Percentiles rank a stretch among this genome's conserved stretches.
These are phyloP conservation scores for Leucocoprinus gongylophorus DNA, from an alignment of 1,284 basidiomycete genomes.

Conservation along the genomic window DNA sequence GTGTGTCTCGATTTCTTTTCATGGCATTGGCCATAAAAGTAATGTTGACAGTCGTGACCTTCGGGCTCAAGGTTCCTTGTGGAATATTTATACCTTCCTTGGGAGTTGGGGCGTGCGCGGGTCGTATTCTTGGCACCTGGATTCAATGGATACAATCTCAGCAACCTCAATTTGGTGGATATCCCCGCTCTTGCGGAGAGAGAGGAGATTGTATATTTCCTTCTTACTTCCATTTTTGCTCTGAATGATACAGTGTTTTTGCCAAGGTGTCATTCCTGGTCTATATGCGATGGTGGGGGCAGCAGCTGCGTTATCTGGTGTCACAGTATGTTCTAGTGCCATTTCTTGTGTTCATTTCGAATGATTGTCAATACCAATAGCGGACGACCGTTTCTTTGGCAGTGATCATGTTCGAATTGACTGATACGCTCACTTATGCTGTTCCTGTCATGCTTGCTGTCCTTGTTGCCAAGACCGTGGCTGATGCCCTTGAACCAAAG, in stretches of 20 bases:
- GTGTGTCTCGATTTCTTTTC: constrained; percentile 61
- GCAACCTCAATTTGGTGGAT: constrained; percentile 46
- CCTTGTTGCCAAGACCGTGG: constrained; percentile 89
- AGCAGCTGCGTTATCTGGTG: constrained; percentile 81
- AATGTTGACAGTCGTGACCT: constrained; percentile 82
- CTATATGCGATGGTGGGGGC: constrained; percentile 92
- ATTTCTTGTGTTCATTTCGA: background rate
- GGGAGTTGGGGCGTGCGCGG: constrained; percentile 95
- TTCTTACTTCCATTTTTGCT: background rate
- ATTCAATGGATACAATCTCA: constrained; percentile 76
- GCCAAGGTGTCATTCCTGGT: constrained; percentile 63
- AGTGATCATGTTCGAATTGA: constrained; percentile 97
- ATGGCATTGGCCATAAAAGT: constrained; percentile 80
- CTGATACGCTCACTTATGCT: constrained; percentile 90
- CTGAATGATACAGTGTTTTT: background rate
- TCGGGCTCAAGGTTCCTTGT: constrained; percentile 90
- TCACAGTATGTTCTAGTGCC: constrained; percentile 51
- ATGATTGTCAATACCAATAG: constrained; percentile 26
- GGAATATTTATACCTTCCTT: constrained; percentile 98
- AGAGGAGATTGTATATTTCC: constrained; percentile 50
- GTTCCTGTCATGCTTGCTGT: constrained; percentile 91
- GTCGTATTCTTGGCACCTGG: constrained; percentile 79
- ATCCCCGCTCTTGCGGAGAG: constrained; percentile 64
- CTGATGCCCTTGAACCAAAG: constrained; percentile 88
- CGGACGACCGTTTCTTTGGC: constrained; percentile 88